Percentiles rank a stretch among this genome's conserved stretches.
phyloP scores from a whole-genome alignment of 2,329 filamentous ascomycete species.

The Blastomyces gilchristii region DNA sequence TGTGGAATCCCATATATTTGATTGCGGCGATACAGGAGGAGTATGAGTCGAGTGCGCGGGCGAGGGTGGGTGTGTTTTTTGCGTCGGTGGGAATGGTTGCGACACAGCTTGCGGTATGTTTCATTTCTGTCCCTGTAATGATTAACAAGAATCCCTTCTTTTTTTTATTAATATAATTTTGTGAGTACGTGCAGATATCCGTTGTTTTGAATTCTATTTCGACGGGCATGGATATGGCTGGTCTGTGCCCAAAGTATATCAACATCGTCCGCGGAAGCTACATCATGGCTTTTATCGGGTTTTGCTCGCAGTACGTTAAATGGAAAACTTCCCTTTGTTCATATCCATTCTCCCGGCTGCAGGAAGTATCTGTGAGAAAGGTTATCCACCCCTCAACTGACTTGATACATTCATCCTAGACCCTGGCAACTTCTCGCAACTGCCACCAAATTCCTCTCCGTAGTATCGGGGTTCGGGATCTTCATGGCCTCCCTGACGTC shows the following conservation, averaged over 20 bases:
- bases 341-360: no score
- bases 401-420: background rate
- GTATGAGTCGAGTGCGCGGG: constrained; percentile 21
- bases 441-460: constrained; percentile 20
- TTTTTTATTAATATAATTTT: background rate
- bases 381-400: no score
- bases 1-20: constrained; percentile 34
- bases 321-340: background rate
- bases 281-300: constrained; percentile 38
- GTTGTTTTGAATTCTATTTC: constrained; percentile 41
- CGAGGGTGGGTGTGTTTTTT: constrained; percentile 31
- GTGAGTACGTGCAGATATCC: constrained; percentile 17
- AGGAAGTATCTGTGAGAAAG: no score
- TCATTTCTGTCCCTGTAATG: constrained; percentile 14
- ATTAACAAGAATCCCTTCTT: background rate
- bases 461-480: constrained; percentile 35
- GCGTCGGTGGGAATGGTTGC: constrained; percentile 28
- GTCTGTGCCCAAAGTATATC: constrained; percentile 43
- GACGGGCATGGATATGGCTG: constrained; percentile 47
- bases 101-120: constrained; percentile 26
- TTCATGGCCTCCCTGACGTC: constrained; percentile 39
- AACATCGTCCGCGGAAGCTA: constrained; percentile 48
- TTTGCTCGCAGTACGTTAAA: constrained; percentile 29
- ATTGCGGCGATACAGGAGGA: constrained; percentile 28
- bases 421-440: constrained; percentile 36